A percentile compares a stretch with the other conserved stretches of the same genome.
Evolutionary conservation across 2,329 filamentous ascomycete genomes (phyloP).

Genomic region (Diaporthe sp.): DNA sequence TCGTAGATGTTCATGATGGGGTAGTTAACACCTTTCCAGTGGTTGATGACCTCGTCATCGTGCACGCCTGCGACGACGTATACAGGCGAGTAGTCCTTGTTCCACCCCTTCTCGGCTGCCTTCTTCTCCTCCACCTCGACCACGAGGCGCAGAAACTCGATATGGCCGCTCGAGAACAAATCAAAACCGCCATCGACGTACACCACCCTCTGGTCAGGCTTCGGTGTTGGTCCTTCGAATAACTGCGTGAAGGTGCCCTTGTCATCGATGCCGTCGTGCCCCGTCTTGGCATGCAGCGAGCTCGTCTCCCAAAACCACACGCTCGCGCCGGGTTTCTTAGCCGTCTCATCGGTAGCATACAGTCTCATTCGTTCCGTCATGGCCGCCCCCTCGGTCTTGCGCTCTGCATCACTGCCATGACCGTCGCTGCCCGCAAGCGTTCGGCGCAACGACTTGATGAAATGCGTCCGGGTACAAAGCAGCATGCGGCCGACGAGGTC

Average conservation of each 20-base stretch:
- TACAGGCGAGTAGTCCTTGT: constrained; percentile 82
- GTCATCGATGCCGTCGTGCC: constrained; percentile 64
- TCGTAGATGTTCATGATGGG: constrained; percentile 99
- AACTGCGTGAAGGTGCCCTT: constrained; percentile 76
- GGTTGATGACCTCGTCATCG: constrained; percentile 94
- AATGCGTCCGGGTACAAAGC: constrained; percentile 93
- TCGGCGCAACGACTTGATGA: constrained; percentile 84
- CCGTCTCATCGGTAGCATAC: constrained; percentile 90
- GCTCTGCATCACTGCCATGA: constrained; percentile 76
- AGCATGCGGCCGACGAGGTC: constrained; percentile 99
- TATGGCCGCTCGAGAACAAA: constrained; percentile 95
- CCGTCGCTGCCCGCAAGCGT: constrained; percentile 80
- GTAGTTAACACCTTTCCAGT: constrained; percentile 97
- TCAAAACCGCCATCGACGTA: constrained; percentile 99
- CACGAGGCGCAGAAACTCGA: constrained; percentile 90
- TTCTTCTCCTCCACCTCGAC: constrained; percentile 78
- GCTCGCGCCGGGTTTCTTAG: constrained; percentile 81
- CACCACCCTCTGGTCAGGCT: constrained; percentile 84
- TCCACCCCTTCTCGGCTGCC: constrained; percentile 80
- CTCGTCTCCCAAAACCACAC: constrained; percentile 85
- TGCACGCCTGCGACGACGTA: constrained; percentile 96
- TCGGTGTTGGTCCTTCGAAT: constrained; percentile 78
- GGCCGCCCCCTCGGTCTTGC: constrained; percentile 70
- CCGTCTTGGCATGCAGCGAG: constrained; percentile 61
- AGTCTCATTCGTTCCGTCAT: constrained; percentile 84